Evolutionary conservation across 2,329 filamentous ascomycete genomes (phyloP).

Genomic region (Pseudogymnoascus sp.): DNA sequence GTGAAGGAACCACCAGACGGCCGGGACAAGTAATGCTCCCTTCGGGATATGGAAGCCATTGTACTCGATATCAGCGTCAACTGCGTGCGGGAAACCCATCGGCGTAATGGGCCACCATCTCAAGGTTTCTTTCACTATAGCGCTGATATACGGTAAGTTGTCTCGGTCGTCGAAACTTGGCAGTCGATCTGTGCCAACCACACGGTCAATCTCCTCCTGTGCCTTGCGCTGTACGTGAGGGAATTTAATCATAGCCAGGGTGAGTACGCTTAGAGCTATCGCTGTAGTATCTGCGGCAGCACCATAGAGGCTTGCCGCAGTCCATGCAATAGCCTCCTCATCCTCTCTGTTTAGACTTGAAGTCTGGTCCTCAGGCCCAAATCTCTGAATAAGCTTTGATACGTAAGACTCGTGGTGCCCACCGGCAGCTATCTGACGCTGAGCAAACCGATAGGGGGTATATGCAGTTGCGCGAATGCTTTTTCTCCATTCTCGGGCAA

Average conservation of each 20-base stretch:
- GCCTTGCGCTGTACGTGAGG: constrained; percentile 18
- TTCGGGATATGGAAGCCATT: constrained; percentile 46
- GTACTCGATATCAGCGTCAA: constrained; percentile 47
- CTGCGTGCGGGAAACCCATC: constrained; percentile 45
- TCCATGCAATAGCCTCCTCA: constrained; percentile 15
- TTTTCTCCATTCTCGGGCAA: constrained; percentile 13
- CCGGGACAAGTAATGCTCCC: constrained; percentile 31
- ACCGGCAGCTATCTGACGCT: constrained; percentile 10
- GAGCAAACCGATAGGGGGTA: constrained; percentile 13
- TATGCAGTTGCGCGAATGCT: constrained; percentile 11
- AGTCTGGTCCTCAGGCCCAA: background rate
- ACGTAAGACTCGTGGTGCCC: constrained; percentile 12
- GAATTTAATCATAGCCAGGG: constrained; percentile 13
- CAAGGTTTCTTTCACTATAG: constrained; percentile 39
- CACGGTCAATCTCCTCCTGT: constrained; percentile 38
- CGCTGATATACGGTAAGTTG: constrained; percentile 36
- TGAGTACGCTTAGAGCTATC: constrained; percentile 15
- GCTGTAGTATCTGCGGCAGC: constrained; percentile 14
- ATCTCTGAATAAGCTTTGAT: constrained; percentile 13
- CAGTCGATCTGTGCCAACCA: constrained; percentile 39
- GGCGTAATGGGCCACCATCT: constrained; percentile 40
- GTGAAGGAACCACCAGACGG: constrained; percentile 9
- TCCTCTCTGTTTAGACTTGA: constrained; percentile 1
- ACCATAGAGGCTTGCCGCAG: constrained; percentile 11
- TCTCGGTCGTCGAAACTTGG: constrained; percentile 40